A percentile compares a stretch with the other conserved stretches of the same genome.
These are phyloP conservation scores for Didymellaceae sp. DNA, from an alignment of 2,329 filamentous ascomycete genomes.

Conservation along the genomic window DNA sequence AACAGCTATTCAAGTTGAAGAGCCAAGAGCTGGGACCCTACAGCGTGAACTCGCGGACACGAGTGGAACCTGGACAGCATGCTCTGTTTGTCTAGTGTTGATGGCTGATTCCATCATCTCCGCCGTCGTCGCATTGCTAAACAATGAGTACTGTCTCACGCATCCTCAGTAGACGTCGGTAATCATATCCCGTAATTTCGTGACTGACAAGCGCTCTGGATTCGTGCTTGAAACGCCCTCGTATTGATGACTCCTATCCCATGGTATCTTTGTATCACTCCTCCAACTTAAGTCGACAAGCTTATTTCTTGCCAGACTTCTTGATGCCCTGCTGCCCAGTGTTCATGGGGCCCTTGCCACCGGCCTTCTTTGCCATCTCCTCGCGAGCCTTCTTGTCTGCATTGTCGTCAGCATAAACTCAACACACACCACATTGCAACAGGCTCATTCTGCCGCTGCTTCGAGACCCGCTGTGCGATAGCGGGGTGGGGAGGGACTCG, in stretches of 20 bases:
- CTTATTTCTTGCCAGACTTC: slow-evolving; percentile 93
- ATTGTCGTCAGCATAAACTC: slow-evolving; percentile 2
- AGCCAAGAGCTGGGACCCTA: background rate
- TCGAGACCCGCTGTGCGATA: too few relatives aligned
- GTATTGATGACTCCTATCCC: slow-evolving; percentile 30
- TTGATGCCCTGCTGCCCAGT: slow-evolving; percentile 89
- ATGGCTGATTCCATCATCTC: background rate
- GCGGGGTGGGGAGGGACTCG: background rate
- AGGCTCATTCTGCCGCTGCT: too few relatives aligned
- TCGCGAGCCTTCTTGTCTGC: slow-evolving; percentile 64
- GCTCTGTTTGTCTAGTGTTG: background rate
- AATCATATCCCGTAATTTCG: slow-evolving; percentile 28
- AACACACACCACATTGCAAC: too few relatives aligned
- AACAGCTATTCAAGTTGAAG: slow-evolving; percentile 37
- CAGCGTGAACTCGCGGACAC: background rate
- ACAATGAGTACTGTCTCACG: background rate
- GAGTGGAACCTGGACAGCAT: slow-evolving; percentile 7
- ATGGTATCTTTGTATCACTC: slow-evolving; percentile 33
- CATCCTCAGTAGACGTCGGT: background rate
- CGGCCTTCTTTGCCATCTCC: slow-evolving; percentile 79
- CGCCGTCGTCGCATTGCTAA: background rate
- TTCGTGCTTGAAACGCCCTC: slow-evolving; percentile 22
- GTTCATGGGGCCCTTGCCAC: slow-evolving; percentile 88
- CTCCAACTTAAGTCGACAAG: slow-evolving; percentile 7
- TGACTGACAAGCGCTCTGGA: slow-evolving; percentile 17